Conservation (phyloP, 495 filamentous ascomycete genomes). For the Penicillium goetzii region DNA sequence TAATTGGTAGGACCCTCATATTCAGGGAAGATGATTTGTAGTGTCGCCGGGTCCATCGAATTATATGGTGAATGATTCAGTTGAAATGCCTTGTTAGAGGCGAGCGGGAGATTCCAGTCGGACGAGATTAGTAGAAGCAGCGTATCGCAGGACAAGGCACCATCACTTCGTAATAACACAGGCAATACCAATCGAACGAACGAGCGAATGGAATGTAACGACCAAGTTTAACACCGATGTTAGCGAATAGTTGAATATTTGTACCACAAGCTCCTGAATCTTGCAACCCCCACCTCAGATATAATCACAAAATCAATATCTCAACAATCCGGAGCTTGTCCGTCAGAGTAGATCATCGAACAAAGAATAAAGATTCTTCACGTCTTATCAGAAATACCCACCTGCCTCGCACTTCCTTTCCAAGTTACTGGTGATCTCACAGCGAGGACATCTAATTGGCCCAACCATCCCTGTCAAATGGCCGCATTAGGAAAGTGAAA, state of each 20-base stretch:
- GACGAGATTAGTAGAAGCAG: background rate
- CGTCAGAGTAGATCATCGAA: background rate
- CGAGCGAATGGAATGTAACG: background rate
- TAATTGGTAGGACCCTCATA: slow-evolving; percentile 26
- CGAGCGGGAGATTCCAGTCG: background rate
- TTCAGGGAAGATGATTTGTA: background rate
- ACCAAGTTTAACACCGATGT: background rate
- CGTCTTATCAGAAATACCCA: slow-evolving; percentile 1
- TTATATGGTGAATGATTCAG: background rate
- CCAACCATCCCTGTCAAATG: background rate
- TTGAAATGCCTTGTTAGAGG: background rate
- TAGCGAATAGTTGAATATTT: background rate
- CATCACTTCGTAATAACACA: background rate
- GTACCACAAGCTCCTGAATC: background rate
- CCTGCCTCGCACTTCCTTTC: background rate
- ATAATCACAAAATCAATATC: background rate
- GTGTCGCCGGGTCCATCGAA: slow-evolving; percentile 7
- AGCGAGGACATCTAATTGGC: background rate
- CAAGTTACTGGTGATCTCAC: background rate
- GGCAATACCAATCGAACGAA: background rate
- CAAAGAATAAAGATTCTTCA: background rate
- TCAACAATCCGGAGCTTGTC: background rate
- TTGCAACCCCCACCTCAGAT: background rate
- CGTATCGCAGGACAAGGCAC: background rate
- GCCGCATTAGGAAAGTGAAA: slow-evolving; percentile 22